phyloP scores from a whole-genome alignment of 2,329 filamentous ascomycete species.

The Dendrostoma leiphaemia region DNA sequence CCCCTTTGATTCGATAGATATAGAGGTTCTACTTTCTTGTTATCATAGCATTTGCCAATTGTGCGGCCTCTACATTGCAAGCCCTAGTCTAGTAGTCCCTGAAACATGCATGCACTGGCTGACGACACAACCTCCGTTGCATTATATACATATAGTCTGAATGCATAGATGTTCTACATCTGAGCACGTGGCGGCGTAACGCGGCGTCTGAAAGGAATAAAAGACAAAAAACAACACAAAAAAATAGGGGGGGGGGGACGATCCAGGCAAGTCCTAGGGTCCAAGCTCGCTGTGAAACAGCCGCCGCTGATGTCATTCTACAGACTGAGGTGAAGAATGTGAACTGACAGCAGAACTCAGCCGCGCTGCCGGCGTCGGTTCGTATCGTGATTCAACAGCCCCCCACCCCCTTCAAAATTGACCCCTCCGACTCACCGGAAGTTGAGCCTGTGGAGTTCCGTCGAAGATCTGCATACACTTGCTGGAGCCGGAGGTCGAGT shows the following conservation, averaged over 20 bases:
- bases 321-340: too few species aligned
- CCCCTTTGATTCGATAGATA: slow-evolving; percentile 14
- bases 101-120: too few species aligned
- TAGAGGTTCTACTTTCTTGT: slow-evolving; percentile 14
- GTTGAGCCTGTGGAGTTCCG: not conserved
- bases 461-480: not conserved
- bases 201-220: not conserved
- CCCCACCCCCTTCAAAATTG: not conserved
- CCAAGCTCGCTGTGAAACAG: not conserved
- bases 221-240: too few species aligned
- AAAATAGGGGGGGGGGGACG: too few species aligned
- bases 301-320: not conserved
- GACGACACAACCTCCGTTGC: too few species aligned
- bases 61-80: slow-evolving; percentile 1
- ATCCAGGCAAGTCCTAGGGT: too few species aligned
- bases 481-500: too few species aligned
- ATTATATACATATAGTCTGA: too few species aligned
- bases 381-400: not conserved
- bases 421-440: not conserved
- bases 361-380: not conserved
- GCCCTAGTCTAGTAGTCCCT: too few species aligned
- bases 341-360: too few species aligned
- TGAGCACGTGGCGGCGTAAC: not conserved
- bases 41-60: slow-evolving; percentile 8
- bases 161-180: too few species aligned